These are phyloP conservation scores for Sporothrix humicola DNA, from an alignment of 2,329 filamentous ascomycete genomes.

Conservation along the genomic window DNA sequence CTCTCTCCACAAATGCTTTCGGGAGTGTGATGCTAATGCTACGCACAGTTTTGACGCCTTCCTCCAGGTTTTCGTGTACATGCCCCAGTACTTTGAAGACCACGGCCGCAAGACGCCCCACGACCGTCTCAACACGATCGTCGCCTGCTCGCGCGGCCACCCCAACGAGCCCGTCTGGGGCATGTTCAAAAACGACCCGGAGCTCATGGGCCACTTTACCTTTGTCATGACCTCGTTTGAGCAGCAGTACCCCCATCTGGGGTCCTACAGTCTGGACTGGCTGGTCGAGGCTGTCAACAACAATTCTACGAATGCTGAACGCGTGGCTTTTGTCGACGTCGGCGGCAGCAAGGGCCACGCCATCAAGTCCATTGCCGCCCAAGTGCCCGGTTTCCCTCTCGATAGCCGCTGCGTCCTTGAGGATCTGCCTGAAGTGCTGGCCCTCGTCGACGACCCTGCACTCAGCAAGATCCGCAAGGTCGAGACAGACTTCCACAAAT, in stretches of 20 bases:
- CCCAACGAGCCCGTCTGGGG: slow-evolving; percentile 45
- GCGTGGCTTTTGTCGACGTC: slow-evolving; percentile 45
- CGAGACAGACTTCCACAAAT: slow-evolving; percentile 43
- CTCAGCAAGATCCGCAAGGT: neutral
- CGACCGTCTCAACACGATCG: slow-evolving; percentile 40
- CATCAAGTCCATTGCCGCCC: slow-evolving; percentile 41
- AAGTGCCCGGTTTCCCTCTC: slow-evolving; percentile 40
- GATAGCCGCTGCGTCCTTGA: slow-evolving; percentile 44
- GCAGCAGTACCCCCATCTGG: slow-evolving; percentile 39
- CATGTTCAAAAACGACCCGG: slow-evolving; percentile 39
- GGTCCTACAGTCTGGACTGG: slow-evolving; percentile 46
- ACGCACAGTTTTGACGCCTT: slow-evolving; percentile 41
- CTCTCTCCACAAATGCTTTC: too few species aligned
- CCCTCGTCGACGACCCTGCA: slow-evolving; percentile 30
- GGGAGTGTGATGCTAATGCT: too few species aligned
- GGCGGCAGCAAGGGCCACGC: slow-evolving; percentile 46
- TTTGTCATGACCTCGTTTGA: slow-evolving; percentile 42
- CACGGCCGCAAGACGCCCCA: slow-evolving; percentile 45
- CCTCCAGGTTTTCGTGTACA: slow-evolving; percentile 38
- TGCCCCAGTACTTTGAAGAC: slow-evolving; percentile 45
- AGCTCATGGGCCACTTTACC: slow-evolving; percentile 42
- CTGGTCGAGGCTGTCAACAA: slow-evolving; percentile 32
- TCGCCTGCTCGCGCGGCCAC: slow-evolving; percentile 42
- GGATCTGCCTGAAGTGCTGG: slow-evolving; percentile 44
- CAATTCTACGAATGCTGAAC: slow-evolving; percentile 18